Base-by-base conservation (phyloP, 441 rosid species). In the Croton setiger region DNA sequence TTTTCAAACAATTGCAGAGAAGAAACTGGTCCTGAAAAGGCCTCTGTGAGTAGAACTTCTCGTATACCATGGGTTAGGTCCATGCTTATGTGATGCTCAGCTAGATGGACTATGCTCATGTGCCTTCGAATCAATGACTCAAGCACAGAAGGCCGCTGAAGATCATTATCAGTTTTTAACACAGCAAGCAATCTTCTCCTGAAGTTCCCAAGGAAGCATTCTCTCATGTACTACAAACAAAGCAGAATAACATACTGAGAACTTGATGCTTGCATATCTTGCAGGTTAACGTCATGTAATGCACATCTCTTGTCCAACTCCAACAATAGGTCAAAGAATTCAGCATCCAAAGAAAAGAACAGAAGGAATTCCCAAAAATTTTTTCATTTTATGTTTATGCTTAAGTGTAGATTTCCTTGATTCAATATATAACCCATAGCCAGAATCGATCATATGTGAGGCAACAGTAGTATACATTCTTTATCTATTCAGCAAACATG, bases 41-140 rank as follows among this genome's bases (percentile, higher is more conserved):
- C 88, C 88, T 93, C 99, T 17, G 86, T 73, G 36, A 96, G 96
- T 75, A 96, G 78, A 71, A 91, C 81, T 82, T 96, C 98, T 72
- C 97, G 87, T 77, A 88, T 85, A 68, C 98, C 98, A 75, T 87
- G 96, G 52, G 99, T 93, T 62, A 96, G 84, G 82, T 93, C 98
- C 99, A 96, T 96, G 88, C 98, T 96, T 78, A 96, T 84, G 64
- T 96, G 99, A 79, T 93, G 99, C 84, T 93, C 99, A 17, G 98
- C 97, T 44, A 96, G 81, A 82, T 93, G 98, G 64, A 96, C 84
- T 75, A 96, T 88, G 77, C 90, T 78, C 87, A 93, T 83, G 78
- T 93, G 99, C 81, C 98, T 91, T 69, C 79, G 85, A 62, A 93
- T 85, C 61, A 89, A 82, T 59, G 97, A 80, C 81, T 93, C 98